A percentile compares a stretch with the other conserved stretches of the same genome.
phyloP scores from a whole-genome alignment of 345 rosid genomes.

The Dimocarpus longan region DNA sequence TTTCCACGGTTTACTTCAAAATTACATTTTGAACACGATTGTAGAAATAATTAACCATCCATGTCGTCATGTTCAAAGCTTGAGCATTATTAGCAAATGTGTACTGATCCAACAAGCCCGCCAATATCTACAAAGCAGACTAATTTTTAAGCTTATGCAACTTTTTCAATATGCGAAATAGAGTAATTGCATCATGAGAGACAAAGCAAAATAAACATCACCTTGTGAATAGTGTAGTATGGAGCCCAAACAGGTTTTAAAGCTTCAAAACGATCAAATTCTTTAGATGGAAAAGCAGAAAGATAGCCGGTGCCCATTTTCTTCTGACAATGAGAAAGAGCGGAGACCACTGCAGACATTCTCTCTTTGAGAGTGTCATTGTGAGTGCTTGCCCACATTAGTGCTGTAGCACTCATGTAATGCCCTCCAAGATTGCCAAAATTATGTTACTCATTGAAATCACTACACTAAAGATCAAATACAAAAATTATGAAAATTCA shows the following conservation, averaged over 20 bases:
- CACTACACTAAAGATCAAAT: background rate
- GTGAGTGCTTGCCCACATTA: slow-evolving; percentile 60
- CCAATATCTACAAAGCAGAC: slow-evolving; percentile 42
- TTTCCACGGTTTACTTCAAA: slow-evolving; percentile 31
- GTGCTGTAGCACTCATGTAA: slow-evolving; percentile 57
- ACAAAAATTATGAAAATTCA: background rate
- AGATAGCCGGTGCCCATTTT: slow-evolving; percentile 55
- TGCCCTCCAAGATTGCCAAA: slow-evolving; percentile 42
- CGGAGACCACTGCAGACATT: slow-evolving; percentile 46
- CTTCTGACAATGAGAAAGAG: slow-evolving; percentile 48
- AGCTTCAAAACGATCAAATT: slow-evolving; percentile 53
- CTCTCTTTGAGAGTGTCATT: slow-evolving; percentile 34
- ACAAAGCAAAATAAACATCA: background rate
- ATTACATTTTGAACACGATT: slow-evolving; percentile 52
- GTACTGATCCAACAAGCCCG: slow-evolving; percentile 57
- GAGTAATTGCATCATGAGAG: background rate
- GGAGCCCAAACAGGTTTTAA: slow-evolving; percentile 62
- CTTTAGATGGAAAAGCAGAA: slow-evolving; percentile 55
- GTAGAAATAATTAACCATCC: slow-evolving; percentile 61
- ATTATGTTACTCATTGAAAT: background rate
- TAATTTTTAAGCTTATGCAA: background rate
- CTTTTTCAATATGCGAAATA: background rate
- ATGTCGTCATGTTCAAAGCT: slow-evolving; percentile 43
- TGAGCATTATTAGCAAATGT: slow-evolving; percentile 38
- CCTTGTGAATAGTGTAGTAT: slow-evolving; percentile 66